Conservation (phyloP, 306 rosid genomes). For the Lathyrus tuberosus region DNA sequence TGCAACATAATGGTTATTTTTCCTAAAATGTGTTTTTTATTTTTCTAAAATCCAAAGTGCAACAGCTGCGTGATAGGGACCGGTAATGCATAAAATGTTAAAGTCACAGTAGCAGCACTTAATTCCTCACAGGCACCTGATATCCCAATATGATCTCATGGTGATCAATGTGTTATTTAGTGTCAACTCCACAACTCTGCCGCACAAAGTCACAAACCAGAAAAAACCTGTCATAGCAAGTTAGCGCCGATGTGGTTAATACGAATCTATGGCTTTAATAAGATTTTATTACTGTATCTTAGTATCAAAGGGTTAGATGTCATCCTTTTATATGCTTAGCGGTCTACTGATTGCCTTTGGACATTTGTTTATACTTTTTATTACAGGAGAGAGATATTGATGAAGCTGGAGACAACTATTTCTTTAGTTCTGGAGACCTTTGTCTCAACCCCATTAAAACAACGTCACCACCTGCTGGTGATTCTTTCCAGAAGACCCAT, state of each 20-base stretch:
- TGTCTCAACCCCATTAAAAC: slow-evolving; percentile 86
- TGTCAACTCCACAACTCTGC: too few species aligned
- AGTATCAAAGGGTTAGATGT: slow-evolving; percentile 20
- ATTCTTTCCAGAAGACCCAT: too few species aligned
- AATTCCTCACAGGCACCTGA: too few species aligned
- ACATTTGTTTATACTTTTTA: slow-evolving; percentile 2
- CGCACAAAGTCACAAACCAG: too few species aligned
- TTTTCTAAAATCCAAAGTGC: background rate
- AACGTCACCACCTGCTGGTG: slow-evolving; percentile 44
- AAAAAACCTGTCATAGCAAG: too few species aligned
- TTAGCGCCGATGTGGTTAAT: too few species aligned
- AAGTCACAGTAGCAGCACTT: too few species aligned
- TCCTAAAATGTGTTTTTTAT: background rate
- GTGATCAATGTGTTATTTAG: too few species aligned
- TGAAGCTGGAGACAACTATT: slow-evolving; percentile 61
- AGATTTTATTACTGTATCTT: slow-evolving; percentile 1
- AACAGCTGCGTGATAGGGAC: too few species aligned
- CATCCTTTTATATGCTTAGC: slow-evolving; percentile 4
- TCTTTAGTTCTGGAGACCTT: slow-evolving; percentile 70
- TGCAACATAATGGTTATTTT: background rate
- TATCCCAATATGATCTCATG: too few species aligned
- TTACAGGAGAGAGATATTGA: slow-evolving; percentile 64
- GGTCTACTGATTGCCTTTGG: slow-evolving; percentile 35
- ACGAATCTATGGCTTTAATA: too few species aligned
- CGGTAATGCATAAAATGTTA: too few species aligned